phyloP scores from a whole-genome alignment of 495 filamentous ascomycete genomes.

The Xylaria acuta region DNA sequence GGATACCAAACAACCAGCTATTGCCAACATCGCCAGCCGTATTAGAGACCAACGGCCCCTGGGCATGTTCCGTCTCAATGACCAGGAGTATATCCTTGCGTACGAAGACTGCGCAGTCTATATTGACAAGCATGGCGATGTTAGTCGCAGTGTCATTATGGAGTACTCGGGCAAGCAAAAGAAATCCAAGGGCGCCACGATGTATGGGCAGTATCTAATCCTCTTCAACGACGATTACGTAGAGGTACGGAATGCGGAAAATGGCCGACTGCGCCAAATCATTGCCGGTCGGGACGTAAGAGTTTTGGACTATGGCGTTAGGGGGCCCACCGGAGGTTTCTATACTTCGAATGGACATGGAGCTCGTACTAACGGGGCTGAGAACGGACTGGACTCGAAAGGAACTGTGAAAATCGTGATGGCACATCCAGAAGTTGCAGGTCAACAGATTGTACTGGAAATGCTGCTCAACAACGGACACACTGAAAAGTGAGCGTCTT shows the following conservation, averaged over 20 bases:
- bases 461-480: slow-evolving; percentile 94
- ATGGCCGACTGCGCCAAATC: slow-evolving; percentile 90
- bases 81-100: slow-evolving; percentile 89
- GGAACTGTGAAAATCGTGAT: slow-evolving; percentile 90
- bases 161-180: slow-evolving; percentile 93
- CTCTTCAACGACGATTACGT: slow-evolving; percentile 90
- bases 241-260: slow-evolving; percentile 95
- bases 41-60: slow-evolving; percentile 82
- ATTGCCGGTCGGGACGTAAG: slow-evolving; percentile 88
- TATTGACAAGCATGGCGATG: slow-evolving; percentile 96
- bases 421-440: slow-evolving; percentile 86
- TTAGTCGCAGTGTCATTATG: slow-evolving; percentile 91
- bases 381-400: slow-evolving; percentile 46
- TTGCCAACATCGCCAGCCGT: slow-evolving; percentile 78
- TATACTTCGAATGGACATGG: slow-evolving; percentile 33
- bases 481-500: slow-evolving; percentile 64
- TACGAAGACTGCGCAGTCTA: slow-evolving; percentile 97
- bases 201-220: slow-evolving; percentile 82
- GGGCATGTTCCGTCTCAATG: slow-evolving; percentile 94
- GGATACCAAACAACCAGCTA: slow-evolving; percentile 75
- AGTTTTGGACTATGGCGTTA: slow-evolving; percentile 84
- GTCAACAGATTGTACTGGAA: slow-evolving; percentile 86
- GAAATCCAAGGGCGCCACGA: slow-evolving; percentile 72
- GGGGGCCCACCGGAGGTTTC: slow-evolving; percentile 55
- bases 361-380: slow-evolving; percentile 29